Percentiles rank a stretch among this genome's conserved stretches.
phyloP scores from a whole-genome alignment of 108 stramenopile species.

The Ochromonas danica region DNA sequence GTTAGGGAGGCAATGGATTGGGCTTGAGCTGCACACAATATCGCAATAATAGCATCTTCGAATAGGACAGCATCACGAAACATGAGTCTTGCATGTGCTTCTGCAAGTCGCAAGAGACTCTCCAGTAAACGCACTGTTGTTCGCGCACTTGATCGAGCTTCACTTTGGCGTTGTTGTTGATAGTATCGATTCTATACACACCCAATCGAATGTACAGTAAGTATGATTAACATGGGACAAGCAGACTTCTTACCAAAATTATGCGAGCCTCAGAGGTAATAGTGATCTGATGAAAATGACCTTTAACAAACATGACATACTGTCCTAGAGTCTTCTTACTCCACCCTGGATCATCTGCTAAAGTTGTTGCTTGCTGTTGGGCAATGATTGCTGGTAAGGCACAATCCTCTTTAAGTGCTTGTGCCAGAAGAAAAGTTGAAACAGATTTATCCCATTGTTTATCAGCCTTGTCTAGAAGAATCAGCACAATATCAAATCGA shows the following conservation, averaged over 20 bases:
- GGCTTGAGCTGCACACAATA: neutral
- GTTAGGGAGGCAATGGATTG: neutral
- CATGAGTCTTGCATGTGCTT: constrained; percentile 93
- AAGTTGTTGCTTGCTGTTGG: neutral
- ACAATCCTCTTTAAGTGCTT: constrained; percentile 46
- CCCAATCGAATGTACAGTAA: constrained; percentile 67
- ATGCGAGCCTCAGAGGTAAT: too few species aligned
- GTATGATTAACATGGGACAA: constrained; percentile 67
- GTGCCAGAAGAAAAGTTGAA: constrained; percentile 75
- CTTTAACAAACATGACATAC: constrained; percentile 80
- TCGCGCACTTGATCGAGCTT: constrained; percentile 51
- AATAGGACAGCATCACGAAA: constrained; percentile 58
- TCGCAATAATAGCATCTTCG: constrained; percentile 36
- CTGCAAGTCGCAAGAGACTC: constrained; percentile 81
- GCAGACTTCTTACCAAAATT: too few species aligned
- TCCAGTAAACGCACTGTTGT: constrained; percentile 88
- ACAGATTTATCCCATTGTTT: constrained; percentile 59
- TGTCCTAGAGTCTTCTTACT: constrained; percentile 76
- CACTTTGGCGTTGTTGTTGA: constrained; percentile 41
- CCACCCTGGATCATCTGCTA: constrained; percentile 54
- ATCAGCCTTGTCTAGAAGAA: constrained; percentile 77
- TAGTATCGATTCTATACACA: constrained; percentile 64
- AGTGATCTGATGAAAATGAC: neutral
- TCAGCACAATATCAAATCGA: constrained; percentile 88
- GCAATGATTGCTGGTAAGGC: neutral